Percentiles rank a stretch among this genome's conserved stretches.
phyloP scores from a whole-genome alignment of 176 grass and related monocot species.

The Aechmea fasciata region DNA sequence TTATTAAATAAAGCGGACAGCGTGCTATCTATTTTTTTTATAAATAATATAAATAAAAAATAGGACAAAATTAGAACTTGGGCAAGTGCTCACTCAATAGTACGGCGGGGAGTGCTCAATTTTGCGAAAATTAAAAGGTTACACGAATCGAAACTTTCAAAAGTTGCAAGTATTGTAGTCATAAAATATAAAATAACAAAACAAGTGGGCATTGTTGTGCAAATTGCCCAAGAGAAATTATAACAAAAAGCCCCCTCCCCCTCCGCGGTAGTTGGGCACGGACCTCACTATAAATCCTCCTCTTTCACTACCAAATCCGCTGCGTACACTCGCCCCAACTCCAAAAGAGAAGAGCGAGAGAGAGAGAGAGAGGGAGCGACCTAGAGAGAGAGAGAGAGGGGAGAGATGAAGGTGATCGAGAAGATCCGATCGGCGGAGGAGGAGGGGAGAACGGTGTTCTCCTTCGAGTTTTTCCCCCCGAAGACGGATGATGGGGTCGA shows the following conservation, averaged over 20 bases:
- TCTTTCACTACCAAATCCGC: neutral
- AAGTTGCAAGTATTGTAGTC: no score
- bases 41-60: no score
- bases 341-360: neutral
- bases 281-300: neutral
- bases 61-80: no score
- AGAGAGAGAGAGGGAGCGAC: neutral
- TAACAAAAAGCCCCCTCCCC: neutral
- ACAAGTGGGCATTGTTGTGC: no score
- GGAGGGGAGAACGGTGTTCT: constrained; percentile 72
- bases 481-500: constrained; percentile 80
- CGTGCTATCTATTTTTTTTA: no score
- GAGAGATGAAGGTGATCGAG: constrained; percentile 84
- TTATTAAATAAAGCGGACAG: no score
- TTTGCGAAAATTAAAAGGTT: no score
- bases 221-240: no score
- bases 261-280: neutral
- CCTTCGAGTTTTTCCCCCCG: constrained; percentile 88
- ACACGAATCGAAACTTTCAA: no score
- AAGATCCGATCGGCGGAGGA: constrained; percentile 37
- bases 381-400: neutral
- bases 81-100: no score
- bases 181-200: no score
- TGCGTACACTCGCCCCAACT: neutral
- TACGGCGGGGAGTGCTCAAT: no score